Percentiles rank a stretch among this genome's conserved stretches.
Evolutionary conservation across 2,329 filamentous ascomycete genomes (phyloP).

Genomic region (Diaporthe destruens): DNA sequence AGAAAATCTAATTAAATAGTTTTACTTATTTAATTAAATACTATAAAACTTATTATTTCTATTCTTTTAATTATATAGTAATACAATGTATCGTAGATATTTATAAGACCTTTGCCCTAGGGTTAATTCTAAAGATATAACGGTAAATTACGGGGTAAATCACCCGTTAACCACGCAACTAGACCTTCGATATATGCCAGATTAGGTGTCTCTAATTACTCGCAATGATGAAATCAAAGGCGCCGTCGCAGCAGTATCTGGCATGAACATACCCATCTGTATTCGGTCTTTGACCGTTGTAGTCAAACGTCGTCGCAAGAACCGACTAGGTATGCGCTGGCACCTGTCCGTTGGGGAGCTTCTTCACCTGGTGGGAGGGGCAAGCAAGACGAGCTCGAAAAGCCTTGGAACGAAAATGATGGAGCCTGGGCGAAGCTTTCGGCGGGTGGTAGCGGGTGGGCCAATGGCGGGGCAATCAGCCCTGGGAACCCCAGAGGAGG

Average conservation of each 20-base stretch:
- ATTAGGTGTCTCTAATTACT: neutral
- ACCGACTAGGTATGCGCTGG: neutral
- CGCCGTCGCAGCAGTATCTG: neutral
- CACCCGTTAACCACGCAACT: no score
- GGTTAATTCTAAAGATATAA: no score
- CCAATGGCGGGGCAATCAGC: conserved; percentile 22
- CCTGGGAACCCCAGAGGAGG: conserved; percentile 23
- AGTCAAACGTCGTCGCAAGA: neutral
- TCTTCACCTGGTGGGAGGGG: neutral
- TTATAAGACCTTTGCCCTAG: no score
- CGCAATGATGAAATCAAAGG: neutral
- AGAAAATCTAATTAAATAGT: no score
- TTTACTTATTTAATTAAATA: no score
- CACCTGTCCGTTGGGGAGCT: neutral
- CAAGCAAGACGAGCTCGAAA: conserved; percentile 19
- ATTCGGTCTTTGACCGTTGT: neutral
- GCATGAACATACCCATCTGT: neutral
- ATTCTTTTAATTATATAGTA: no score
- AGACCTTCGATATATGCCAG: neutral
- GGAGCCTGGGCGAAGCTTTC: conserved; percentile 21
- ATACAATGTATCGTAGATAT: no score
- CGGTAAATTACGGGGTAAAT: no score
- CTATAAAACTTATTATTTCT: no score
- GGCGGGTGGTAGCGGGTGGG: conserved; percentile 18
- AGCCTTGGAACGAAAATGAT: conserved; percentile 12